These are phyloP conservation scores for Xeromyces bisporus DNA, from an alignment of 495 filamentous ascomycete species.

Conservation along the genomic window DNA sequence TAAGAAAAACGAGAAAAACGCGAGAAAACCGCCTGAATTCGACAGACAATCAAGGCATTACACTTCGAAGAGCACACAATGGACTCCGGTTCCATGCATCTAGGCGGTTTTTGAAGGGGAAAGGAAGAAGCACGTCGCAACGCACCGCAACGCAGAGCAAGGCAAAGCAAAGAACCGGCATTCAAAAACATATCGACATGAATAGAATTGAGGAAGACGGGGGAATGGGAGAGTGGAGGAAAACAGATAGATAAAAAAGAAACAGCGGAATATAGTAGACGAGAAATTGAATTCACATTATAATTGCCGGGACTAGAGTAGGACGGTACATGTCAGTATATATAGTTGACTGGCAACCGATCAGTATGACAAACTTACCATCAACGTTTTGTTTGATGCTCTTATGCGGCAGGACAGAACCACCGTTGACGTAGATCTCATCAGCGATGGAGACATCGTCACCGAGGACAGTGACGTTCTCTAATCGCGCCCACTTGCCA, in stretches of 20 bases:
- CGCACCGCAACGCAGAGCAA: too few relatives aligned
- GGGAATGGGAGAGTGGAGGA: constrained; percentile 1
- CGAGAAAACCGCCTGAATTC: constrained; percentile 8
- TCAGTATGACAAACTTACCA: constrained; percentile 46
- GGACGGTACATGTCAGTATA: too few relatives aligned
- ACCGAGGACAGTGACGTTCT: constrained; percentile 93
- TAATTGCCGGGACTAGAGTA: constrained; percentile 55
- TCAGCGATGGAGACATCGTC: constrained; percentile 99
- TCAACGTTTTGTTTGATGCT: constrained; percentile 98
- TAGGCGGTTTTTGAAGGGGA: constrained; percentile 11
- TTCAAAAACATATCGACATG: constrained; percentile 18
- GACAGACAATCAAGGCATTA: too few relatives aligned
- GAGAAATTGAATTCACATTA: constrained; percentile 45
- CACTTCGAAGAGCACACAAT: constrained; percentile 20
- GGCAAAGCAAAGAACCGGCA: constrained; percentile 7
- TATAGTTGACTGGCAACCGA: too few relatives aligned
- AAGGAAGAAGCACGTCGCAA: too few relatives aligned
- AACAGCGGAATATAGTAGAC: background rate
- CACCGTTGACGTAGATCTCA: constrained; percentile 97
- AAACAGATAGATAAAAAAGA: background rate
- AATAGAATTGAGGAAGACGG: constrained; percentile 7
- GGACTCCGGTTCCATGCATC: constrained; percentile 31
- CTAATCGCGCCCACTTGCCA: constrained; percentile 86
- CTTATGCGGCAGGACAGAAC: constrained; percentile 93
- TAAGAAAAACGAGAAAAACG: constrained; percentile 3